These are phyloP conservation scores for Candida ortonii DNA, from an alignment of 805 yeast genomes.

Conservation along the genomic window DNA sequence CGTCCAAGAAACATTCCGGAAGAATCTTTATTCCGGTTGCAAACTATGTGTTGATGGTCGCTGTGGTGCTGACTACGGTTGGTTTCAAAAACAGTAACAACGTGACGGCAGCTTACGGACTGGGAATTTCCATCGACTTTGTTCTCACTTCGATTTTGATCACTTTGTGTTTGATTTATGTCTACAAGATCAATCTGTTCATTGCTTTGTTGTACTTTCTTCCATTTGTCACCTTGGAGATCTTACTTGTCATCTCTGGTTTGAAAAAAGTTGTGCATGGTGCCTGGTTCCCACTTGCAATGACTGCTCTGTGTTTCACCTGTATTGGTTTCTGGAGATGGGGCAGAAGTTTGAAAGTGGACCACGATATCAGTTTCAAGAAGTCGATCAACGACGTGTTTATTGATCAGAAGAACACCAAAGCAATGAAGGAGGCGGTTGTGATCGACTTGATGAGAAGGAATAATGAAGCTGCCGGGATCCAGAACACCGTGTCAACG, in stretches of 20 bases:
- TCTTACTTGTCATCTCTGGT: conserved; percentile 45
- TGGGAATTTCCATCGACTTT: conserved; percentile 56
- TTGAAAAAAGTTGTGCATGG: conserved; percentile 53
- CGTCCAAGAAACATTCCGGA: conserved; percentile 44
- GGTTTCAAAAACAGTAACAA: conserved; percentile 48
- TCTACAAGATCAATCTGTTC: conserved; percentile 37
- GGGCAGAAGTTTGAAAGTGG: conserved; percentile 40
- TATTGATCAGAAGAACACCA: conserved; percentile 19
- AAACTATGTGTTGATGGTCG: conserved; percentile 49
- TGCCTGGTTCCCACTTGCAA: conserved; percentile 59
- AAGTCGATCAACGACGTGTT: conserved; percentile 33
- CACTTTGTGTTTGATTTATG: conserved; percentile 44
- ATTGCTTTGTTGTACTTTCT: conserved; percentile 36
- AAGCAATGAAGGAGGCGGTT: conserved; percentile 20
- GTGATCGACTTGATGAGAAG: conserved; percentile 18
- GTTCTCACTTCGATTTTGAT: conserved; percentile 49
- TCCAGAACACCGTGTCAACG: too few relatives aligned
- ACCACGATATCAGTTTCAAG: conserved; percentile 32
- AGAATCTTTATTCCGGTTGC: conserved; percentile 51
- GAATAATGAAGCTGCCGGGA: background rate
- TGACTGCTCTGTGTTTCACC: conserved; percentile 36
- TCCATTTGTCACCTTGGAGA: conserved; percentile 47
- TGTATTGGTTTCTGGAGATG: conserved; percentile 49
- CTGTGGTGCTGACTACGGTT: conserved; percentile 48
- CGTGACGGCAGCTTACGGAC: conserved; percentile 60